Conservation (phyloP, 1,284 basidiomycete species). For the Microbotryum saponariae region DNA sequence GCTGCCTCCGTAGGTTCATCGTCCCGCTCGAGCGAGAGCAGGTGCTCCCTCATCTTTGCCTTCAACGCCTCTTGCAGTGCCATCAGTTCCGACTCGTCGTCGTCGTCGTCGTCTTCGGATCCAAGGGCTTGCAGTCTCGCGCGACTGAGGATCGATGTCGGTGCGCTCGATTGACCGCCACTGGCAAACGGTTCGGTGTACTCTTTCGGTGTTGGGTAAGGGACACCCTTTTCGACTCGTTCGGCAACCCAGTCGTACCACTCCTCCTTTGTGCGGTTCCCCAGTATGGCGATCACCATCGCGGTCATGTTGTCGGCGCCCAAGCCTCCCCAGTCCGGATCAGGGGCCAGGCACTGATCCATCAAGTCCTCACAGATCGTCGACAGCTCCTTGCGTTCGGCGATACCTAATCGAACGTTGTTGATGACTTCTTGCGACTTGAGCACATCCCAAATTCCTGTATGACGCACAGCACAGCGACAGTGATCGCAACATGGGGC, state of each 20-base stretch:
- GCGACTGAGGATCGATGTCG: background rate
- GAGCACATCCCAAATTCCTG: constrained; percentile 98
- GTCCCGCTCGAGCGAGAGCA: constrained; percentile 13
- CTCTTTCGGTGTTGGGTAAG: constrained; percentile 60
- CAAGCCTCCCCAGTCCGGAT: constrained; percentile 85
- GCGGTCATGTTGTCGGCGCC: constrained; percentile 99
- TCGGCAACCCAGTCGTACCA: constrained; percentile 90
- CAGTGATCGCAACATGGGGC: background rate
- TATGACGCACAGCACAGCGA: constrained; percentile 12
- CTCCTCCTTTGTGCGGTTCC: constrained; percentile 78
- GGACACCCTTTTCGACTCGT: constrained; percentile 66
- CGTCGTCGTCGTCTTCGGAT: constrained; percentile 17
- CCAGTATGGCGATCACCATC: constrained; percentile 77
- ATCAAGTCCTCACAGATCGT: constrained; percentile 87
- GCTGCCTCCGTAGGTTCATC: constrained; percentile 1
- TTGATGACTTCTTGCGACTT: constrained; percentile 89
- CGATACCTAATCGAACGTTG: constrained; percentile 73
- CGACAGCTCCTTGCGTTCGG: constrained; percentile 66
- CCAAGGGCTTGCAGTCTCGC: constrained; percentile 4
- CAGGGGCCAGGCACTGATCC: constrained; percentile 87
- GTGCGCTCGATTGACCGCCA: constrained; percentile 3
- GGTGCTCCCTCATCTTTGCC: constrained; percentile 24
- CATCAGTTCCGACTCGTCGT: constrained; percentile 23
- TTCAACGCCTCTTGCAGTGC: constrained; percentile 28
- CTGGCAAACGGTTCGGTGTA: constrained; percentile 55